A percentile compares a stretch with the other conserved stretches of the same genome.
Evolutionary conservation across 805 yeast genomes (phyloP).

Genomic region (Trichomonascus vanleenenianus): DNA sequence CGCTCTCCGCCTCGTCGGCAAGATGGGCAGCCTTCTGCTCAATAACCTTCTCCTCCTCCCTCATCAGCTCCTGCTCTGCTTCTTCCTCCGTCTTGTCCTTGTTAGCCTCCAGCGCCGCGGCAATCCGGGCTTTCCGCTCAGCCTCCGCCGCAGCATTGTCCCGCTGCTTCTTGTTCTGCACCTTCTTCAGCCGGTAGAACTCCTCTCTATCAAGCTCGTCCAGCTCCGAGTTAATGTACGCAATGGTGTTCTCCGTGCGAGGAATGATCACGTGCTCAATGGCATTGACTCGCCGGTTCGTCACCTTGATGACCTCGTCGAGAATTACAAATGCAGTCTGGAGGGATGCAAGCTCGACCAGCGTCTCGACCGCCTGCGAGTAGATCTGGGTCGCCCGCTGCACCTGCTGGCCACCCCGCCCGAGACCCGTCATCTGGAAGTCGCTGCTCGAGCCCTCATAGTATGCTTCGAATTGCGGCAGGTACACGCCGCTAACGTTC

Average conservation of each 20-base stretch:
- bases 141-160: constrained; percentile 59
- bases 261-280: constrained; percentile 98
- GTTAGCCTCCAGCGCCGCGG: constrained; percentile 19
- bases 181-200: constrained; percentile 92
- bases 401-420: constrained; percentile 98
- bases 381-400: constrained; percentile 90
- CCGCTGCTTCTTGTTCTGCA: constrained; percentile 86
- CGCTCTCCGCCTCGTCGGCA: not conserved
- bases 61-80: constrained; percentile 13
- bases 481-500: constrained; percentile 90
- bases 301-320: constrained; percentile 96
- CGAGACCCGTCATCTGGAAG: constrained; percentile 92
- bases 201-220: constrained; percentile 98
- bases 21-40: not conserved
- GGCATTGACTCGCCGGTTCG: constrained; percentile 97
- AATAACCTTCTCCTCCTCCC: not conserved
- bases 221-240: constrained; percentile 86
- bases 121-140: constrained; percentile 13
- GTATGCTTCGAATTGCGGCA: constrained; percentile 86
- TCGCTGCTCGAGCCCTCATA: constrained; percentile 83
- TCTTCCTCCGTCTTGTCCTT: constrained; percentile 16
- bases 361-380: constrained; percentile 92
- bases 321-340: constrained; percentile 95
- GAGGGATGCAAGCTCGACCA: constrained; percentile 89
- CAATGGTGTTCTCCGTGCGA: constrained; percentile 91